phyloP scores from a whole-genome alignment of 108 stramenopile genomes.

The Licmophora abbreviata region DNA sequence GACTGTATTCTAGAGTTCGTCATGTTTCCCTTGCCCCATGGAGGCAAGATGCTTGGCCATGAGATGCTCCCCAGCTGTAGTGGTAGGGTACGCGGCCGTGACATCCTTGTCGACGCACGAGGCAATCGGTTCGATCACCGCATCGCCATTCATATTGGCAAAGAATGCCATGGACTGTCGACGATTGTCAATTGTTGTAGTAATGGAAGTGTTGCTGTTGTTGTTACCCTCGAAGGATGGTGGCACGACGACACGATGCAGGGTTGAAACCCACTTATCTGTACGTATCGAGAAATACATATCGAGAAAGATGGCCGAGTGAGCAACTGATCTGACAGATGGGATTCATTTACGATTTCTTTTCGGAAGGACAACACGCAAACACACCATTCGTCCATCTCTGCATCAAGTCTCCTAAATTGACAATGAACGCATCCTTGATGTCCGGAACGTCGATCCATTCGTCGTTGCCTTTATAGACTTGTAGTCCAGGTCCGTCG shows the following conservation, averaged over 20 bases:
- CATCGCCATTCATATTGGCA: conserved; percentile 66
- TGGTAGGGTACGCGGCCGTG: conserved; percentile 30
- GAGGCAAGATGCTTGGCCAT: conserved; percentile 38
- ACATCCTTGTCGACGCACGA: conserved; percentile 25
- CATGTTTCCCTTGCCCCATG: conserved; percentile 26
- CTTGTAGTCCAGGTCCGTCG: conserved; percentile 66
- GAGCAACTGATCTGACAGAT: neutral
- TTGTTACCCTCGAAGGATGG: too few species aligned
- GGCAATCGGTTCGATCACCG: conserved; percentile 32
- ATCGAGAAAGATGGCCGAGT: neutral
- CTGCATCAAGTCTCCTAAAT: conserved; percentile 87
- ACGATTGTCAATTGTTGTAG: neutral
- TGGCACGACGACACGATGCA: conserved; percentile 73
- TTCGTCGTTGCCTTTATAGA: conserved; percentile 6
- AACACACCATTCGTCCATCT: conserved; percentile 80
- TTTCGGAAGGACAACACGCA: conserved; percentile 7
- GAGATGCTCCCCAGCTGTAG: conserved; percentile 57
- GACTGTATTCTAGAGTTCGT: too few species aligned
- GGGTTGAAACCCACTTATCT: conserved; percentile 58
- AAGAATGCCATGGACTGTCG: conserved; percentile 83
- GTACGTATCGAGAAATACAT: conserved; percentile 7
- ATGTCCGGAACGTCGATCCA: conserved; percentile 70
- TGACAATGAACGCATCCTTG: conserved; percentile 62
- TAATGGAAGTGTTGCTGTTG: conserved; percentile 2
- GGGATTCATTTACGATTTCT: neutral